Evolutionary conservation across 1,139 yeast species (phyloP), one percentile per base, ranked within the genome.

Genomic region (Blastobotrys elegans): DNA sequence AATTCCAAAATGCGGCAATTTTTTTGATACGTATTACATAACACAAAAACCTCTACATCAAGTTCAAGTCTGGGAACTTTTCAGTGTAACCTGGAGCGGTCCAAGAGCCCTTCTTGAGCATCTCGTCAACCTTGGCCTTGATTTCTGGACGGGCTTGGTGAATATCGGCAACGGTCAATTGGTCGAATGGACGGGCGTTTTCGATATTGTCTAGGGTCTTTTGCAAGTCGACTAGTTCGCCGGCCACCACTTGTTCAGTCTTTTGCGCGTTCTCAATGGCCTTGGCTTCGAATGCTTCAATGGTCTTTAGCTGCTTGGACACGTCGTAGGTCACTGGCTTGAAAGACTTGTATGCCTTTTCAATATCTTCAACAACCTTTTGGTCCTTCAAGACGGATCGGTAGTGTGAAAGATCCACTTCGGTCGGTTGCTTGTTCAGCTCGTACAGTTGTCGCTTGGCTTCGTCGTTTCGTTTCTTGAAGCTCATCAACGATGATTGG

Each of bases 391-490:
- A 79, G 48, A 82, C 75, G 22, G 82, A 72, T 66, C 83, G 84
- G 82, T 90, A 92, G 71, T 81, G 76, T 48, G 75, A 70, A 59
- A 90, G 92, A 72, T 92, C 96, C 55, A 92, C 88, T 39, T 74
- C 75, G 53, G 87, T 76, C 55, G 88, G 71, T 72, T 86, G 92
- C 60, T 77, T 73, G 65, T 80, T 75, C 62, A 90, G 77, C 54
- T 81, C 82, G 60, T 76, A 72, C 62, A 85, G 73, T 65, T 79
- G 79, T 74, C 88, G 84, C 75, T 89, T 84, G 61, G 98, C 97
- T 69, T 92, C 98, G 64, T 92, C 97, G 72, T 88, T 84, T 79
- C 99, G 86, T 85, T 94, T 92, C 76, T 90, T 92, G 84, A 92
- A 92, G 38, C 95, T 79, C 50, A 92, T 79, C 67, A 92, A 77